Base-by-base conservation (phyloP, 129 eudicot species). In the Flaveria ramosissima region DNA sequence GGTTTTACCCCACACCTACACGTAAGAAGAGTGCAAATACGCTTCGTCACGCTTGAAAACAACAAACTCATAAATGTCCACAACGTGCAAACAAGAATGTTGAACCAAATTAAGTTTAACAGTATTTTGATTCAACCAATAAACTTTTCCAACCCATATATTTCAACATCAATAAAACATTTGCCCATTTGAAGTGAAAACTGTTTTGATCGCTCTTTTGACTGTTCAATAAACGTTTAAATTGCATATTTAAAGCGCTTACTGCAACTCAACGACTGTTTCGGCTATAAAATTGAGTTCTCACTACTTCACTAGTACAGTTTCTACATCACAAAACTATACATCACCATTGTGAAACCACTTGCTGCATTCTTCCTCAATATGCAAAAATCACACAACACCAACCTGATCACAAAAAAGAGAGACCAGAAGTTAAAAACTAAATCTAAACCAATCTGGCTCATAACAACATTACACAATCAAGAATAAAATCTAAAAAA, bases 241-340 rank as follows among this genome's bases (percentile, higher is more conserved):
- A 26, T 61, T 61, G 67, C 67, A 13, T 26, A 61, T 24, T 13
- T 24, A 5, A 61, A 61, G 17, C 67, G 2, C 69, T 14, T 15
- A 0, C 24, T 60, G n/a, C 32, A 57, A 20, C 30, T 57, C 9
- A 61, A 26, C 26, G 19, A 63, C n/a, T 6, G 20, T 30, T 62
- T 27, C 11, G 12, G 46, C 46, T 63, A 14, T 63, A 15, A 26
- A 63, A 63, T 7, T 16, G 69, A 63, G 21, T 30, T 30, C 36
- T 30, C 36, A 30, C 36, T 30, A 30, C 36, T 30, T 30, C 69
- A 27, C 20, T 14, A 4, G 43, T 62, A 62, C 20, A 63, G 46
- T 63, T 62, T 63, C 45, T 27, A 63, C 69, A 63, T 11, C 69
- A 63, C 69, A 30, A 63, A 26, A 61, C 27, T 61, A 27, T 26